Base-by-base conservation (phyloP, 306 rosid species). In the Citrullus colocynthis region DNA sequence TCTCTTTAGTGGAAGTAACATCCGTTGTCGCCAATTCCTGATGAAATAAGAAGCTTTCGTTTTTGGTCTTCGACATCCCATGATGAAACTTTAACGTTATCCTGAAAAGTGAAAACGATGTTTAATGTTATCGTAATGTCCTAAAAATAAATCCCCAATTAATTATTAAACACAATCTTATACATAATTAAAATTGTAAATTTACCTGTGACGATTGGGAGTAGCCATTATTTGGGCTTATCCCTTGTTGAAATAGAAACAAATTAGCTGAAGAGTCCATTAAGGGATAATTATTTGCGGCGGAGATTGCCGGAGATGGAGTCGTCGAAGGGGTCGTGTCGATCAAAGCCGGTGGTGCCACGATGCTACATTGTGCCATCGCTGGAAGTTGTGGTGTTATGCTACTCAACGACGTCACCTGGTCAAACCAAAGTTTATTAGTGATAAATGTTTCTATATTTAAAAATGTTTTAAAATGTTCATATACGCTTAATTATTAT, bases 41-140 rank as follows among this genome's bases (percentile, higher is more conserved):
- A 90, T 78, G 93, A 87, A 82, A 78, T 85, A 75, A 82, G 90
- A 85, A 90, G 77, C 89, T 76, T 88, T 77, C 89, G 96, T 84
- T 90, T 87, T 58, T 91, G 93, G 52, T 91, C 96, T 82, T 90
- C 96, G 65, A 57, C 72, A n/a, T 90, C 97, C 96, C 94, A 90
- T 79, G 88, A 82, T 30, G 77, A 86, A 81, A 83, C 82, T 83
- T 71, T 81, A 49, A 72, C 88, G 73, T 44, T 69, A 56, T 82
- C 89, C 97, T 93, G 97, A 91, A 86, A 88, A 84, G 96, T 93
- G 97, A 91, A 86, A 88, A 84, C 78, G 66, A 86, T 70, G 63
- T 83, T 58, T 80, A 54, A 54, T 54, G 9, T 42, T 5, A 7
- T 6, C 42, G 6, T 16, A 48, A 44, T 24, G 39, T 52, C 8